Percentiles rank a stretch among this genome's conserved stretches.
Evolutionary conservation across 1,284 basidiomycete species (phyloP).

Genomic region (Sutorius eximius): DNA sequence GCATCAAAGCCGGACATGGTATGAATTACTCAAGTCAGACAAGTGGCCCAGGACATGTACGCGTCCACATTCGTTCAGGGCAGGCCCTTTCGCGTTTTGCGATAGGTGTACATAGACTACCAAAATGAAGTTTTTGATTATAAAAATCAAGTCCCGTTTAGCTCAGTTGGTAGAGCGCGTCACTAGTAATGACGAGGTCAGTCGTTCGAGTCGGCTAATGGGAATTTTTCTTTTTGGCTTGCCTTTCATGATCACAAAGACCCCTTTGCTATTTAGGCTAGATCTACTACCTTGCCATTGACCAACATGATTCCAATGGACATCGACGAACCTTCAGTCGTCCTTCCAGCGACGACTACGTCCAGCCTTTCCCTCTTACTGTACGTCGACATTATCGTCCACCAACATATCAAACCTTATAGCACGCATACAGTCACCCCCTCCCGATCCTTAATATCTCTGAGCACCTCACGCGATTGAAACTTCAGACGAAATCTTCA

Average conservation of each 20-base stretch:
- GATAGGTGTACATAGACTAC: not conserved
- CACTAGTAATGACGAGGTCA: constrained; percentile 60
- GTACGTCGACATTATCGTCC: constrained; percentile 42
- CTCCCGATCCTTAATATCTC: constrained; percentile 96
- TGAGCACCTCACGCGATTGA: constrained; percentile 87
- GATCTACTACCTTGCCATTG: not conserved
- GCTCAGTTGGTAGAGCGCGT: constrained; percentile 63
- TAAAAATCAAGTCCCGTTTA: constrained; percentile 38
- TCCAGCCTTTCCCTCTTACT: constrained; percentile 71
- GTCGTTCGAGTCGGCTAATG: constrained; percentile 53
- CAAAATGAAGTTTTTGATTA: no score
- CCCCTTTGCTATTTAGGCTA: constrained; percentile 12
- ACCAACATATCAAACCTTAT: constrained; percentile 8
- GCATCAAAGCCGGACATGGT: constrained; percentile 73
- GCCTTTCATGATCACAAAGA: not conserved
- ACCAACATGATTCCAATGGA: constrained; percentile 69
- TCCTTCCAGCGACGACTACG: constrained; percentile 63
- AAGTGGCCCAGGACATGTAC: not conserved
- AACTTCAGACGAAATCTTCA: constrained; percentile 65
- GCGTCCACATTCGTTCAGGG: constrained; percentile 42
- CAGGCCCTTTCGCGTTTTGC: constrained; percentile 43
- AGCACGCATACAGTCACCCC: constrained; percentile 71
- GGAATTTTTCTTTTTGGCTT: constrained; percentile 33
- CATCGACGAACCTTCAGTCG: constrained; percentile 70
- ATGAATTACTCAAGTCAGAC: constrained; percentile 8